Conservation (phyloP, 2,329 filamentous ascomycete species). For the Cladorrhinum sp. region DNA sequence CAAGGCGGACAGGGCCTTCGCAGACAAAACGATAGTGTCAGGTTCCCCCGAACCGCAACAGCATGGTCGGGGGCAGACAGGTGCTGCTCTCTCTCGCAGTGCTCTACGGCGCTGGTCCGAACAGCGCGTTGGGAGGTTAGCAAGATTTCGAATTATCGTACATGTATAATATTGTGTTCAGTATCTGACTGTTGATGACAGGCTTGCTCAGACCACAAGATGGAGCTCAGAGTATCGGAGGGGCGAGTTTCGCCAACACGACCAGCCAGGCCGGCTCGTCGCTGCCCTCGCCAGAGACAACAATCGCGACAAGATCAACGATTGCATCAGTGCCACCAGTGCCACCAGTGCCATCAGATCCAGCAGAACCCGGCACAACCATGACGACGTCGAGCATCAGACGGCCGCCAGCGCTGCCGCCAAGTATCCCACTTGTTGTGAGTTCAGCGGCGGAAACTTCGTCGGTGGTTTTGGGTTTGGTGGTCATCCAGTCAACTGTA, state of each 20-base stretch:
- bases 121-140: conserved; percentile 26
- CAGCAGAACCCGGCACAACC: not conserved
- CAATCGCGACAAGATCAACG: conserved; percentile 4
- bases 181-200: conserved; percentile 8
- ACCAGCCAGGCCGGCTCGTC: conserved; percentile 10
- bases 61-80: conserved; percentile 26
- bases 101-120: conserved; percentile 25
- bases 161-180: not conserved
- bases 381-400: not conserved
- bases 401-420: not conserved
- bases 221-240: not conserved
- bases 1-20: conserved; percentile 16
- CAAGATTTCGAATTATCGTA: not conserved
- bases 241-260: conserved; percentile 3
- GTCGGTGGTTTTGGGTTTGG: not conserved
- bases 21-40: not conserved
- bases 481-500: not conserved
- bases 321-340: not conserved
- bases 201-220: conserved; percentile 10
- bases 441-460: not conserved
- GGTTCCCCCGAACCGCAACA: conserved; percentile 15
- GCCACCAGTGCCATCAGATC: not conserved
- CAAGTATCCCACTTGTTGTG: not conserved
- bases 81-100: conserved; percentile 29
- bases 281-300: not conserved